Percentiles rank a stretch among this genome's conserved stretches.
Conservation (phyloP, 1,284 basidiomycete genomes). For the Ganoderma multipileum region DNA sequence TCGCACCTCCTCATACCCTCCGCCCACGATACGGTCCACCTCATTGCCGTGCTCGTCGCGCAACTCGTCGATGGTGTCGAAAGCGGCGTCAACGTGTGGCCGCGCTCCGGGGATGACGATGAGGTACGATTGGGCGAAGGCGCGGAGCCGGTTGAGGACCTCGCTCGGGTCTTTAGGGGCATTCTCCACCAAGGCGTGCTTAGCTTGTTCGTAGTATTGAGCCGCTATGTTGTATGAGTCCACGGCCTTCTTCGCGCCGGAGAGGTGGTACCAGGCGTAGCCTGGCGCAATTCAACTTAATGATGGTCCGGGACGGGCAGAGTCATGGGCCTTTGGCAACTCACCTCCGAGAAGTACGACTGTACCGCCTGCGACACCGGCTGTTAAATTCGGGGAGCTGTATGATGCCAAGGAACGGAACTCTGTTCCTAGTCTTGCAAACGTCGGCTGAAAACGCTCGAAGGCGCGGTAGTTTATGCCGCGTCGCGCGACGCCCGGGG, state of each 20-base stretch:
- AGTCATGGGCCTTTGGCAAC: not conserved
- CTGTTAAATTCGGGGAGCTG: constrained; percentile 34
- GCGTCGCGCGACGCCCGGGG: constrained; percentile 25
- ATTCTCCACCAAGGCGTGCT: constrained; percentile 43
- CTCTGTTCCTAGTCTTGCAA: not conserved
- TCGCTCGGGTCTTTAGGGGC: constrained; percentile 45
- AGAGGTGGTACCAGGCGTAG: constrained; percentile 32
- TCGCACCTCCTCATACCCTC: constrained; percentile 47
- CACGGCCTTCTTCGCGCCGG: constrained; percentile 29
- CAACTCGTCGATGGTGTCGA: constrained; percentile 51
- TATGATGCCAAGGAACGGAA: constrained; percentile 6
- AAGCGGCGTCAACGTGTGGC: constrained; percentile 49
- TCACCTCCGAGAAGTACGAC: constrained; percentile 42
- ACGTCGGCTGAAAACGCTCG: constrained; percentile 32
- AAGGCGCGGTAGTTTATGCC: constrained; percentile 26
- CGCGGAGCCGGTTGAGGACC: constrained; percentile 47
- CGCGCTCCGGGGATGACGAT: constrained; percentile 50
- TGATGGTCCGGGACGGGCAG: not conserved
- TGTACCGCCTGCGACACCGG: constrained; percentile 45
- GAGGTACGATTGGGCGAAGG: constrained; percentile 49
- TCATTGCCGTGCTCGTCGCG: constrained; percentile 50
- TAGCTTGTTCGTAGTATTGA: constrained; percentile 44
- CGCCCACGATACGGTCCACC: constrained; percentile 47
- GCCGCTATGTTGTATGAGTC: constrained; percentile 40
- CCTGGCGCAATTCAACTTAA: constrained; percentile 8